Conservation (phyloP, 768 basidiomycete species). For the Psilocybe sp. region DNA sequence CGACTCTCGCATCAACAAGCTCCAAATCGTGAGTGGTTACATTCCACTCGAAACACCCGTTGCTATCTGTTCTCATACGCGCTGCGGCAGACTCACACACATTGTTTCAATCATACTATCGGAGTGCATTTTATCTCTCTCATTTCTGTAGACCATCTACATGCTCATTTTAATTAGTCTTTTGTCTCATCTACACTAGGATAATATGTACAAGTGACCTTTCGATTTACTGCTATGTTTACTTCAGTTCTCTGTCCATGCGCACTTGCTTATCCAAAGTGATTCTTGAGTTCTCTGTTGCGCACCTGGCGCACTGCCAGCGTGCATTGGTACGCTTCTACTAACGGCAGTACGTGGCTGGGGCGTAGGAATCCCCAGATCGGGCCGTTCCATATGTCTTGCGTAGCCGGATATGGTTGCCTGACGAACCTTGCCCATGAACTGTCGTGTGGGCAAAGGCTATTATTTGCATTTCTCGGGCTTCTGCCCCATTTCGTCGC, state of each 20-base stretch:
- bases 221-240: conserved; percentile 17
- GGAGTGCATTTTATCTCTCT: conserved; percentile 13
- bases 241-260: conserved; percentile 8
- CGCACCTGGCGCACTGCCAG: conserved; percentile 1
- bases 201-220: conserved; percentile 32
- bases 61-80: conserved; percentile 12
- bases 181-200: conserved; percentile 28
- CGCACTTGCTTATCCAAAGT: conserved; percentile 4
- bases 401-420: conserved; percentile 11
- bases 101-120: conserved; percentile 6
- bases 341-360: conserved; percentile 8
- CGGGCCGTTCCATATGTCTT: conserved; percentile 19
- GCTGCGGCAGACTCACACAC: conserved; percentile 14
- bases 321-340: conserved; percentile 9
- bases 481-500: no score
- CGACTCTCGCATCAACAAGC: conserved; percentile 14
- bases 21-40: conserved; percentile 18
- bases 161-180: conserved; percentile 21
- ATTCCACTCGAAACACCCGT: not conserved
- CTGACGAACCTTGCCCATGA: conserved; percentile 9
- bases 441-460: conserved; percentile 13
- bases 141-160: conserved; percentile 22
- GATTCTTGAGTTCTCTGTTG: conserved; percentile 11
- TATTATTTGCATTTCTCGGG: no score
- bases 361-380: conserved; percentile 10